Evolutionary conservation across 192 early-diverging fungal species (phyloP), one percentile per base, ranked within the genome.

Genomic region (Coemansia sp.): DNA sequence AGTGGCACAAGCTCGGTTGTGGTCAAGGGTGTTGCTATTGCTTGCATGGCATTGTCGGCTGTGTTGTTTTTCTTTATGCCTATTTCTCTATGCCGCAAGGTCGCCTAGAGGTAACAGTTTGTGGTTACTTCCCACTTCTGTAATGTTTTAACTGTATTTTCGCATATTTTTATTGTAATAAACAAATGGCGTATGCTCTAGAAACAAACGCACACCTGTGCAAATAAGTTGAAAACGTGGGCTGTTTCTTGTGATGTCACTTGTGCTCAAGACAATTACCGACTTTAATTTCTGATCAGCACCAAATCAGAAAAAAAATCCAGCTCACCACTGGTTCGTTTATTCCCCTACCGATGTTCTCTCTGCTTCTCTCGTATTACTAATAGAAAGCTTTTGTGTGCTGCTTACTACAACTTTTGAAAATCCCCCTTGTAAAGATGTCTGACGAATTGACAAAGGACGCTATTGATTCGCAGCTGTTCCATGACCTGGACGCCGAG

Each of bases 401-500:
- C 43, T 45, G 14, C 43, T 45, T 45, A n/a, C n/a, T 45, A 12
- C 14, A 45, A n/a, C 43, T 45, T 45, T 12, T 45, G 11, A 11
- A 45, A 12, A n/a, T n/a, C 14, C 14, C 14, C n/a, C n/a, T 45
- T 45, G 11, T 45, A n/a, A 45, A 45, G n/a, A 45, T 45, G 43
- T 12, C 43, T n/a, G 14, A 45, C 14, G 43, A 45, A 5, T n/a
- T n/a, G 43, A 45, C 43, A 45, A 45, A 45, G 2, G 43, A 12
- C 15, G 14, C 17, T 7, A 19, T 2, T 15, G 47, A 19, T n/a
- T 19, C 15, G 19, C 84, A 75, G 64, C 64, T 93, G 47, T 91
- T 92, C 82, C 82, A 87, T 58, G 83, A 88, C 69, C 82, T 93
- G 47, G 81, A 89, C 55, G 86, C 85, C 9, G 67, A 69, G 6